Evolutionary conservation across 805 yeast species (phyloP).

Genomic region (Ogataea naganishii): DNA sequence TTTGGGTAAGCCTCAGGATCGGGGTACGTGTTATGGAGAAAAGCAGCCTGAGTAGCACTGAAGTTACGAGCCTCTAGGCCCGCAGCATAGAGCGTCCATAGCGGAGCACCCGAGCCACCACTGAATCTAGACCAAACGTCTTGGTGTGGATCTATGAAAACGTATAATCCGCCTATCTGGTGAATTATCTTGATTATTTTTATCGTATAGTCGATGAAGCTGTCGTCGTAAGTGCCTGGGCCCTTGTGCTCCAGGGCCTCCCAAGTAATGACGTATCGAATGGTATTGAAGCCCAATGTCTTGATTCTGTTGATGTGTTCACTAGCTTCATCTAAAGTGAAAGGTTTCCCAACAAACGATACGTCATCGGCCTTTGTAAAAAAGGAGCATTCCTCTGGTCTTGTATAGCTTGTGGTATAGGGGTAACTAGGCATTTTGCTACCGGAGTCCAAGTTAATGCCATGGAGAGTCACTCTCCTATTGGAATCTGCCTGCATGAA

Average conservation of each 20-base stretch:
- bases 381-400: slow-evolving; percentile 36
- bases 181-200: slow-evolving; percentile 49
- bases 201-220: slow-evolving; percentile 62
- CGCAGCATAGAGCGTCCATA: slow-evolving; percentile 88
- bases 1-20: slow-evolving; percentile 50
- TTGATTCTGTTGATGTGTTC: slow-evolving; percentile 63
- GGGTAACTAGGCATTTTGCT: slow-evolving; percentile 65
- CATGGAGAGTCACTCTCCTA: slow-evolving; percentile 57
- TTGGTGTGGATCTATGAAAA: slow-evolving; percentile 84
- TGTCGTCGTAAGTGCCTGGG: slow-evolving; percentile 76
- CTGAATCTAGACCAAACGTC: slow-evolving; percentile 87
- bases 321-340: slow-evolving; percentile 65
- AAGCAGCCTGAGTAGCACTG: slow-evolving; percentile 66
- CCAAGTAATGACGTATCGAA: slow-evolving; percentile 79
- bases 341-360: slow-evolving; percentile 79
- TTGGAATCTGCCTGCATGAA: slow-evolving; percentile 46
- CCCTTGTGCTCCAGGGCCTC: slow-evolving; percentile 88
- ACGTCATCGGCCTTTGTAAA: slow-evolving; percentile 62
- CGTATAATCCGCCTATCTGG: slow-evolving; percentile 63
- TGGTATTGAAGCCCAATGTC: slow-evolving; percentile 72
- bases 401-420: slow-evolving; percentile 28
- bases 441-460: slow-evolving; percentile 74
- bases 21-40: slow-evolving; percentile 53
- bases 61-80: slow-evolving; percentile 79
- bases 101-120: slow-evolving; percentile 92